Percentiles rank a stretch among this genome's conserved stretches.
Conservation (phyloP, 2,329 filamentous ascomycete genomes). For the Ophiocordyceps camponoti-rufipedis region DNA sequence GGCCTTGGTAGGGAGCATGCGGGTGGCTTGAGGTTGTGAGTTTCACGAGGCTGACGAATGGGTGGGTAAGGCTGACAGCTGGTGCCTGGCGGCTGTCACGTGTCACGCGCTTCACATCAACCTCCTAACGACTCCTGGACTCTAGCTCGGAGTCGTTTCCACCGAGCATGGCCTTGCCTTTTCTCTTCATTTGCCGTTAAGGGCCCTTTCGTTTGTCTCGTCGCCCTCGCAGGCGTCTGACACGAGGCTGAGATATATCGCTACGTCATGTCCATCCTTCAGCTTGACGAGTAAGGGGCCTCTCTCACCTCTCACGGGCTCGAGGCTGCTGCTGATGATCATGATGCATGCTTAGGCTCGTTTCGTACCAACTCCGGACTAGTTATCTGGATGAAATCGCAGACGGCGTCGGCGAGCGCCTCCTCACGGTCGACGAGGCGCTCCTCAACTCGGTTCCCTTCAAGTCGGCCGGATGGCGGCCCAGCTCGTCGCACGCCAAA, state of each 20-base stretch:
- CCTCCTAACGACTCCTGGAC: background rate
- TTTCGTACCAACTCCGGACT: conserved; percentile 65
- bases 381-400: conserved; percentile 65
- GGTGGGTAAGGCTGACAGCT: background rate
- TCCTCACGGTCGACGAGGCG: conserved; percentile 64
- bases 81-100: background rate
- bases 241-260: background rate
- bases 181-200: too few species aligned
- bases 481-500: conserved; percentile 58
- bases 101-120: background rate
- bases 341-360: conserved; percentile 34
- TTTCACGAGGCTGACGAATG: background rate
- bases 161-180: too few species aligned
- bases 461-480: conserved; percentile 65
- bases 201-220: too few species aligned
- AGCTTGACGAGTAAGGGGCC: conserved; percentile 17
- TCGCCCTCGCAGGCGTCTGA: background rate
- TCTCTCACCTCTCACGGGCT: background rate
- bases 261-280: conserved; percentile 17
- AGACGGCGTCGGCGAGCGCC: conserved; percentile 68
- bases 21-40: background rate
- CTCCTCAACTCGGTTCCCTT: conserved; percentile 68
- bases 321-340: conserved; percentile 4
- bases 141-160: background rate
- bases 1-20: background rate